Conservation (phyloP, 257 asterid species). For the Mentha longifolia region DNA sequence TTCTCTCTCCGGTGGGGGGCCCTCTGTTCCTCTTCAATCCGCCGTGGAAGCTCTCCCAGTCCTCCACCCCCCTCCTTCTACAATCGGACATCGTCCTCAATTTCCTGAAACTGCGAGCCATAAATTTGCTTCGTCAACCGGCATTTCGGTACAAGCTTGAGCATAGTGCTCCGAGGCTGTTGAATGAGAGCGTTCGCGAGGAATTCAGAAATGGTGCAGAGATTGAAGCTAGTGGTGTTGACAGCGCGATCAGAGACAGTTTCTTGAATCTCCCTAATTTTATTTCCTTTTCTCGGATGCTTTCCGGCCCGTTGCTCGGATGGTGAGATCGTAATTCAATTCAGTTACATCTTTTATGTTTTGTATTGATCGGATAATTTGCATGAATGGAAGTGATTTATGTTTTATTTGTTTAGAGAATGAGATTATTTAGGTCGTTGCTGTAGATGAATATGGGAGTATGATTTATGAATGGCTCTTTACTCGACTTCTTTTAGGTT, state of each 20-base stretch:
- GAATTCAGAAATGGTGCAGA: constrained; percentile 31
- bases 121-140: constrained; percentile 44
- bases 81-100: constrained; percentile 66
- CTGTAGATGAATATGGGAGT: neutral
- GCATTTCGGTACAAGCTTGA: constrained; percentile 41
- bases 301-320: constrained; percentile 88
- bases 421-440: constrained; percentile 1
- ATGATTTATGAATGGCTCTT: constrained; percentile 22
- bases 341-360: neutral
- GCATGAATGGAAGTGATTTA: constrained; percentile 20
- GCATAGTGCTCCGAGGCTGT: constrained; percentile 37
- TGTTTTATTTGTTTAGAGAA: constrained; percentile 8
- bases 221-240: constrained; percentile 31
- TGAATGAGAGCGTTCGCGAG: constrained; percentile 25
- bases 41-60: constrained; percentile 92
- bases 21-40: constrained; percentile 80
- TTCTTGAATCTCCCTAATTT: constrained; percentile 79
- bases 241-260: constrained; percentile 46
- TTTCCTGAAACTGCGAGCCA: constrained; percentile 51
- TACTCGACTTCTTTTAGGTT: constrained; percentile 15
- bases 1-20: constrained; percentile 53
- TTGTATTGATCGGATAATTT: neutral
- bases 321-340: constrained; percentile 52
- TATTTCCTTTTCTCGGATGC: constrained; percentile 75
- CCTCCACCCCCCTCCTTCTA: constrained; percentile 79